Evolutionary conservation across 306 rosid genomes (phyloP).

Genomic region (Aeschynomene evenia): DNA sequence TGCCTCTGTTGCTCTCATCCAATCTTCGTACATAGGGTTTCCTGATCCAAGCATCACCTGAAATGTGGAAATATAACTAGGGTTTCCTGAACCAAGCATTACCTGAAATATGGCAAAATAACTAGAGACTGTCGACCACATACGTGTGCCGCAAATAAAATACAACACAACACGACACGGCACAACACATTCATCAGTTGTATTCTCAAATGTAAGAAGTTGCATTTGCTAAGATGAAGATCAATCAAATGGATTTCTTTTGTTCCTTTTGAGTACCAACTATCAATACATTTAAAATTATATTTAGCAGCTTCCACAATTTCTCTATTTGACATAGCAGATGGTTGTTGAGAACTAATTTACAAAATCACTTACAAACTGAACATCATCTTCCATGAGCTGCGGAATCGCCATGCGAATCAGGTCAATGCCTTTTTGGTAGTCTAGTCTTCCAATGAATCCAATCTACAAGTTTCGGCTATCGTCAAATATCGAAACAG

Average conservation of each 20-base stretch:
- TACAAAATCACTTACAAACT: constrained; percentile 63
- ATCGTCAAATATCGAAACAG: constrained; percentile 19
- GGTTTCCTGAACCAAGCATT: constrained; percentile 86
- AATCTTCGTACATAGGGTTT: constrained; percentile 54
- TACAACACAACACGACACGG: too few species aligned
- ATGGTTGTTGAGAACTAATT: constrained; percentile 15
- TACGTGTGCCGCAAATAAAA: constrained; percentile 1
- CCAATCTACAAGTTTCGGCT: constrained; percentile 64
- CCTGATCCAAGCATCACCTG: constrained; percentile 97
- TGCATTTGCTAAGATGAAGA: constrained; percentile 1
- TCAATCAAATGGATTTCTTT: background rate
- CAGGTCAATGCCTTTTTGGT: constrained; percentile 88
- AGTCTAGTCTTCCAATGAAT: constrained; percentile 81
- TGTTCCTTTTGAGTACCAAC: background rate
- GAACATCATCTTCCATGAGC: constrained; percentile 75
- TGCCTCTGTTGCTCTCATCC: constrained; percentile 85
- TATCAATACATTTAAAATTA: constrained; percentile 19
- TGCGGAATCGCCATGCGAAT: constrained; percentile 63
- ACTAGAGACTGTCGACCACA: constrained; percentile 3
- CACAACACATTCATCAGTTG: constrained; percentile 9
- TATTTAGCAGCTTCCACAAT: background rate
- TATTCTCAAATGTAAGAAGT: constrained; percentile 25
- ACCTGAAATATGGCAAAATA: constrained; percentile 46
- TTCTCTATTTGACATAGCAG: background rate
- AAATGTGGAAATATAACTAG: constrained; percentile 13